Conservation (phyloP, 208 protist genomes). For the Crithidia sp. region DNA sequence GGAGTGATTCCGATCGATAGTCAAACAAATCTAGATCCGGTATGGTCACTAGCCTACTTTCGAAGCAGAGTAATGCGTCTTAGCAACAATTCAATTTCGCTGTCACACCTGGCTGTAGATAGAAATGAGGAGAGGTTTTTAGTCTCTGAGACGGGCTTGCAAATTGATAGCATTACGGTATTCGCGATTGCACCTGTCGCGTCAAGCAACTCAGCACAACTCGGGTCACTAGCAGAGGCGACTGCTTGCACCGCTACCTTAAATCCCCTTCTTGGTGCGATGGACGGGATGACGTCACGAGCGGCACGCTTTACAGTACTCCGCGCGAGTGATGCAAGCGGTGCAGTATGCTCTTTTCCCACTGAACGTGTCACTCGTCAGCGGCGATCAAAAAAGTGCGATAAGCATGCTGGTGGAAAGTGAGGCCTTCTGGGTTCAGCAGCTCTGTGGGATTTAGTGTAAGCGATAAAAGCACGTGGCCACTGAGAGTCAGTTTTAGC, state of each 20-base stretch:
- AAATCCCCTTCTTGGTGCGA: conserved; percentile 38
- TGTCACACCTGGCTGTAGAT: conserved; percentile 25
- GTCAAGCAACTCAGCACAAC: not conserved
- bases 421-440: conserved; percentile 1
- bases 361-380: conserved; percentile 13
- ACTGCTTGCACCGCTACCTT: conserved; percentile 31
- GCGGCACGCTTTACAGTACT: conserved; percentile 31
- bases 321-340: not conserved
- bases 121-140: conserved; percentile 8
- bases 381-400: not conserved
- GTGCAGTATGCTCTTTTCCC: conserved; percentile 7
- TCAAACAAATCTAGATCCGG: conserved; percentile 44
- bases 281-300: conserved; percentile 30
- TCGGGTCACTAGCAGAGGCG: not conserved
- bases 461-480: conserved; percentile 21
- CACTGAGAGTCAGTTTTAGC: conserved; percentile 30
- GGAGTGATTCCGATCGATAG: conserved; percentile 70
- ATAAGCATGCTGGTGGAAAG: not conserved
- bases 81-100: conserved; percentile 29
- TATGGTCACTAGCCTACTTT: conserved; percentile 46
- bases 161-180: conserved; percentile 34
- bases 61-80: conserved; percentile 6
- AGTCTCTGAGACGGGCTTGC: conserved; percentile 44
- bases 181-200: conserved; percentile 43
- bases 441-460: conserved; percentile 25